These are phyloP conservation scores for barley (Hordeum vulgare) DNA, from an alignment of 176 grass and related monocot species.

Conservation along the genomic window MorexV3_pseudomolecules_assembly NC_058522.1:21963481-21963980, in stretches of 20 bases:
- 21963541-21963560: constrained; percentile 95
- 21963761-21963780: not conserved
- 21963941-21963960: not conserved
- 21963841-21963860: not conserved
- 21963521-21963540: constrained; percentile 91
- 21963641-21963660: constrained; percentile 56
- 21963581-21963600: constrained; percentile 90
- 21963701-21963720: not conserved
- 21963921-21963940: not conserved
- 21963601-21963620: constrained; percentile 72
- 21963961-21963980: not conserved
- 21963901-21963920: not conserved
- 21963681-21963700: constrained; percentile 9
- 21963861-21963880: not conserved
- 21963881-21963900: not conserved
- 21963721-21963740: not conserved
- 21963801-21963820: not conserved
- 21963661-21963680: constrained; percentile 76
- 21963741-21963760: not conserved
- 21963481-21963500: constrained; percentile 38
- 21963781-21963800: not conserved
- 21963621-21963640: constrained; percentile 81
- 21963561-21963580: constrained; percentile 85
- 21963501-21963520: constrained; percentile 93
- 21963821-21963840: not conserved